Base-by-base conservation (phyloP, 2,329 filamentous ascomycete species). In the Chaetomium strumarium region DNA sequence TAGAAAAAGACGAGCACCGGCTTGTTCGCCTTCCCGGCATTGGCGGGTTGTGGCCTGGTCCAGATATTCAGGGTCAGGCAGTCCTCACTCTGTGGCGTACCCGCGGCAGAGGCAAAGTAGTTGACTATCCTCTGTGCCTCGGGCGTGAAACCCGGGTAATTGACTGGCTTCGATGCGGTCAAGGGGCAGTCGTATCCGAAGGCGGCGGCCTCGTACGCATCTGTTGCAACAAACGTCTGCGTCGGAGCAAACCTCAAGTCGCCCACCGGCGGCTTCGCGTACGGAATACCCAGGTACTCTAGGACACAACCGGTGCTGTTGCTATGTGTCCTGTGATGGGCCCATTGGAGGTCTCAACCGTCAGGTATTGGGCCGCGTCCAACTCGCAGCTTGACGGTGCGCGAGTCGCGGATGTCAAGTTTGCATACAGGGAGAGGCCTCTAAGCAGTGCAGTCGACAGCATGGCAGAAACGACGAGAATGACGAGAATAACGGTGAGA, bases 291-390 rank as follows among this genome's bases (percentile, higher is more conserved):
- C 31, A 66, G 62, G 41, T 59, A 66, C 49, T 65, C 69, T 6
- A 67, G 30, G 8, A 72, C 69, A 16, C 61, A 62, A 0, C 57
- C 31, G 5, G 63, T 64, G 45, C 64, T 65, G 42, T 59, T 0
- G 64, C 64, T 0, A 59, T 11, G 39, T 71, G 69, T 2, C 70
- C 69, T 0, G 56, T 66, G n/a, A 72, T 55, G 0, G 56, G 59
- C 0, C 70, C 70, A 30, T 63, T 70, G 2, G 65, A 61, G 3
- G 69, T 67, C 1, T 17, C 5, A 20, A 50, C 52, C 8, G 42
- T 47, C 10, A 50, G 19, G 10, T 24, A 4, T 4, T 24, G 24
- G 4, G 24, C 24, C 24, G 24, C 7, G 24, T 24, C n/a, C n/a
- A n/a, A 24, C 4, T 24, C 24, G 24, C 24, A 24, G 7, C 24